These are phyloP conservation scores for Pholiota microspora DNA, from an alignment of 768 basidiomycete genomes.

Conservation along the genomic window DNA sequence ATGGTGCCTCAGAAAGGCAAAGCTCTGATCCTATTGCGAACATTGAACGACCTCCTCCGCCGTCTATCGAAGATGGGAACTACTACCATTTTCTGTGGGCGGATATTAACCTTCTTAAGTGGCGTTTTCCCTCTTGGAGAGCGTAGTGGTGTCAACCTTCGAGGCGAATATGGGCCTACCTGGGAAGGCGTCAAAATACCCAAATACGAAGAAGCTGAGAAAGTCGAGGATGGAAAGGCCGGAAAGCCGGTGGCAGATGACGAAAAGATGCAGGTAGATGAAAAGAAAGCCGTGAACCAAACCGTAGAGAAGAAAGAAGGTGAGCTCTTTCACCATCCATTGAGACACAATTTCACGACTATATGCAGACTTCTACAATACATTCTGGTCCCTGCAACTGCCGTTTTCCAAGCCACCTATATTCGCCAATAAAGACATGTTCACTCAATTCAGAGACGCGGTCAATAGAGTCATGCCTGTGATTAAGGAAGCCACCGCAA, in stretches of 20 bases:
- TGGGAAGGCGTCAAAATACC: constrained; percentile 66
- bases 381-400: constrained; percentile 87
- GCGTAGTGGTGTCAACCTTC: constrained; percentile 86
- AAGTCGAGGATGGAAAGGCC: constrained; percentile 11
- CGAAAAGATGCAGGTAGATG: constrained; percentile 66
- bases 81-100: constrained; percentile 84
- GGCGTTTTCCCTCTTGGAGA: constrained; percentile 86
- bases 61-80: constrained; percentile 84
- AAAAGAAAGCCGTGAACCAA: constrained; percentile 25
- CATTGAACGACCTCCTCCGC: constrained; percentile 83
- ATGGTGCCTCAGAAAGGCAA: constrained; percentile 89
- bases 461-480: constrained; percentile 74
- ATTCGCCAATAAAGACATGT: constrained; percentile 55
- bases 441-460: constrained; percentile 65
- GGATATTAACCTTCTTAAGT: constrained; percentile 85
- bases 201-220: constrained; percentile 29
- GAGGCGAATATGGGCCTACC: constrained; percentile 80
- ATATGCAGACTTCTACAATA: constrained; percentile 83
- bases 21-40: constrained; percentile 79
- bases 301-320: constrained; percentile 60
- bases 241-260: constrained; percentile 29
- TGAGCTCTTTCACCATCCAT: constrained; percentile 16
- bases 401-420: constrained; percentile 79
- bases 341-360: no score
- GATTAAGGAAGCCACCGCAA: constrained; percentile 83